A percentile compares a stretch with the other conserved stretches of the same genome.
These are phyloP conservation scores for Elaeis oleifera DNA, from an alignment of 202 grass and related monocot species.

Conservation along the genomic window DNA sequence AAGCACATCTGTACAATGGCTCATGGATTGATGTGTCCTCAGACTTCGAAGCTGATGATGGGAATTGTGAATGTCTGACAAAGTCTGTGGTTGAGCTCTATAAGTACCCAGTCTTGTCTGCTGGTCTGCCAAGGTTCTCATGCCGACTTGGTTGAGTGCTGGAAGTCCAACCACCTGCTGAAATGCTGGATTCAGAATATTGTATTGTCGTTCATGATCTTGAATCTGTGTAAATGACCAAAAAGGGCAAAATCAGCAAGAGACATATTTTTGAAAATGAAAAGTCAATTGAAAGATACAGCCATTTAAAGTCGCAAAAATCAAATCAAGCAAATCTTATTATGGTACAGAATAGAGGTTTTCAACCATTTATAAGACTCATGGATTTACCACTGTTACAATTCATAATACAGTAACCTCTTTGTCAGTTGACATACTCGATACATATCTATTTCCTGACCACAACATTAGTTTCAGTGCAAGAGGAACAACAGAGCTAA, in stretches of 20 bases:
- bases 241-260: not conserved
- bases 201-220: not conserved
- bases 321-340: not conserved
- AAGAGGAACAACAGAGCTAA: no score
- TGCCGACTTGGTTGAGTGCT: conserved; percentile 8
- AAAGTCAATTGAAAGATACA: conserved; percentile 13
- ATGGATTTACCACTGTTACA: no score
- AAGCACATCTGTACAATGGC: no score
- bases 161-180: conserved; percentile 19
- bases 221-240: not conserved
- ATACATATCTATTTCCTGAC: no score
- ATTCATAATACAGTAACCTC: no score
- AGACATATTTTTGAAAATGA: not conserved
- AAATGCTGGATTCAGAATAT: not conserved
- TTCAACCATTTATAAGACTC: no score
- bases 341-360: not conserved
- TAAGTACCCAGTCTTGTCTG: conserved; percentile 28
- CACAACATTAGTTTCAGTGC: no score
- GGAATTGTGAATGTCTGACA: no score
- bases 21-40: no score
- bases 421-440: no score
- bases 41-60: no score
- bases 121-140: conserved; percentile 19
- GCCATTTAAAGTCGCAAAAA: no score
- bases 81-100: not conserved